Evolutionary conservation across 371 early-diverging fungal species (phyloP).

Genomic region (Mortierella sp.): DNA sequence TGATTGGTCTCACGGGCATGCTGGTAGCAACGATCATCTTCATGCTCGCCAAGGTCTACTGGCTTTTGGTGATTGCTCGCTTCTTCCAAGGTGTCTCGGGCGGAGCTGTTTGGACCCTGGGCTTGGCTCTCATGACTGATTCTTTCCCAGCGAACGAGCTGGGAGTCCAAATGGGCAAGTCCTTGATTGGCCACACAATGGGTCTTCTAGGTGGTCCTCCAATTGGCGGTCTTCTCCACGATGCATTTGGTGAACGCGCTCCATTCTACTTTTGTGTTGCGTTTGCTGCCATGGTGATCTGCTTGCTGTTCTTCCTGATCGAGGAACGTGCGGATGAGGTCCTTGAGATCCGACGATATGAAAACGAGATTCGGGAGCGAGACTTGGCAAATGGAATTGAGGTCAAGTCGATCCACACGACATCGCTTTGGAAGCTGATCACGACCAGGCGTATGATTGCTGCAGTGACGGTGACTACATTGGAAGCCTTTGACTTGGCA

Average conservation of each 20-base stretch:
- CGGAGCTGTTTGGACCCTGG: slow-evolving; percentile 73
- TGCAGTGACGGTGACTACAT: slow-evolving; percentile 42
- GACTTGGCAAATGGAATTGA: slow-evolving; percentile 25
- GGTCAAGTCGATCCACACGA: slow-evolving; percentile 10
- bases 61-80: slow-evolving; percentile 69
- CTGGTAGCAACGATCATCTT: slow-evolving; percentile 69
- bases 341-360: slow-evolving; percentile 28
- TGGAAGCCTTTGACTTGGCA: slow-evolving; percentile 47
- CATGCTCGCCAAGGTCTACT: slow-evolving; percentile 64
- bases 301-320: slow-evolving; percentile 23
- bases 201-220: slow-evolving; percentile 73
- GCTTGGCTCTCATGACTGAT: slow-evolving; percentile 70
- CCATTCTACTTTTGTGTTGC: slow-evolving; percentile 80
- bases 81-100: slow-evolving; percentile 75
- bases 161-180: slow-evolving; percentile 73
- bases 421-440: slow-evolving; percentile 35
- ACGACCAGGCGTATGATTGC: slow-evolving; percentile 47
- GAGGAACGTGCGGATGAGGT: slow-evolving; percentile 46
- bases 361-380: slow-evolving; percentile 36
- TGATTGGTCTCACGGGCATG: slow-evolving; percentile 66
- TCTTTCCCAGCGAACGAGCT: slow-evolving; percentile 64
- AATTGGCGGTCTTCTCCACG: slow-evolving; percentile 71
- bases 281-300: slow-evolving; percentile 62
- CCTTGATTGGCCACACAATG: slow-evolving; percentile 69
- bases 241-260: slow-evolving; percentile 67